Evolutionary conservation across 2,329 filamentous ascomycete species (phyloP), one percentile per base, ranked within the genome.

Genomic region (Aspergillus vadensis): DNA sequence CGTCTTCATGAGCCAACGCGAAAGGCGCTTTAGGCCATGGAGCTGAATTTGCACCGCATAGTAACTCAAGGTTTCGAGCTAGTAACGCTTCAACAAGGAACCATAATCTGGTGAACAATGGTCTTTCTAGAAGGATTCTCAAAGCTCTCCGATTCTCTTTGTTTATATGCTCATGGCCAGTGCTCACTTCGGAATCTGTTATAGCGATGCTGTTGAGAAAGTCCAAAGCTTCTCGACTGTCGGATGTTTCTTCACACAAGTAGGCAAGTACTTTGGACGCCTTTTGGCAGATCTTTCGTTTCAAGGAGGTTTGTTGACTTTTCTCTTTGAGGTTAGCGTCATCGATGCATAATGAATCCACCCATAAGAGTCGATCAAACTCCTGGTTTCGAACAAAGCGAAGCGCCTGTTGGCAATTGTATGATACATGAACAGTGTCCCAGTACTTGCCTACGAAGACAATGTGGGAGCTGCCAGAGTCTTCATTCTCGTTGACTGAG

Each of bases 361-460:
- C 52, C 58, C 52, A 56, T 7, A 56, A 25, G 27, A 55, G 14
- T 44, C 52, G 39, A 12, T 56, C 38, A 4, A 14, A 9, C 8
- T 36, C 21, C 5, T 9, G 51, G 4, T 19, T 19, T 19, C 47
- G 27, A 5, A 56, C 3, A 15, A 17, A 38, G 21, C 47, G 51
- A 12, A 60, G 52, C 9, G 52, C 52, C 14, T 56, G 39, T 7
- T 38, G 44, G 27, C 52, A 55, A 12, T 25, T 47, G 8, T 12
- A 1, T 8, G 47, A n/a, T 2, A 55, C 58, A n/a, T 55, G 38
- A 9, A 44, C 36, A 14, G 30, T 25, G 32, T 55, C 52, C 58
- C 58, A 60, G 27, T 55, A 56, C 9, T 14, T 32, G 49, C 58
- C 58, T 23, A 60, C n/a, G 36, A 55, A 56, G 19, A 55, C 50